A percentile compares a stretch with the other conserved stretches of the same genome.
These are phyloP conservation scores for Sporisorium exsertum DNA, from an alignment of 1,284 basidiomycete genomes.

Conservation along the genomic window DNA sequence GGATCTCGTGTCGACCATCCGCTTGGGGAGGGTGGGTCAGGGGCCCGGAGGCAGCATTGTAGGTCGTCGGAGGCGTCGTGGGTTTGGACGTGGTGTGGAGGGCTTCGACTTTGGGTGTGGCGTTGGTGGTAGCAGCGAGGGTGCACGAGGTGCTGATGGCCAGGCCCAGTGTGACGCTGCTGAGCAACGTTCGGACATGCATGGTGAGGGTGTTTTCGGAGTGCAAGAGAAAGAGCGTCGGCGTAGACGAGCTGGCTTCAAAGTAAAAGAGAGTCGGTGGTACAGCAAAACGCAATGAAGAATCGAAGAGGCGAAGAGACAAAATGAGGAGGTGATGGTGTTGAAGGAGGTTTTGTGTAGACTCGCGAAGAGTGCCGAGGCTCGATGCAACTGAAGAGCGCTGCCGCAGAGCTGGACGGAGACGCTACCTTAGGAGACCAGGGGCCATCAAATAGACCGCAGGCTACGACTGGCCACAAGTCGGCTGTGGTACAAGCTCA, in stretches of 20 bases:
- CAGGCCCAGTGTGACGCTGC: constrained; percentile 16
- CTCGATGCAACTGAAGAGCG: background rate
- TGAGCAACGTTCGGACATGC: constrained; percentile 15
- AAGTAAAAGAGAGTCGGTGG: too few species aligned
- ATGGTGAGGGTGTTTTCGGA: background rate
- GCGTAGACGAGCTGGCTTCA: too few species aligned
- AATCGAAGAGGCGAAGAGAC: too few species aligned
- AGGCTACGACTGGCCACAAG: too few species aligned
- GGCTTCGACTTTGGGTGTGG: constrained; percentile 2
- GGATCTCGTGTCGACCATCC: constrained; percentile 41
- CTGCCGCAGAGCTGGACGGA: background rate
- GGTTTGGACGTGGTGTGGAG: background rate
- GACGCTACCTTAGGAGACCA: background rate
- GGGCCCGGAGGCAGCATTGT: constrained; percentile 14
- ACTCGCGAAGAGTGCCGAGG: background rate
- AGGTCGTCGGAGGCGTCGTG: constrained; percentile 2
- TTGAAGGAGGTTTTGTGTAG: constrained; percentile 1
- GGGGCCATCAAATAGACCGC: background rate
- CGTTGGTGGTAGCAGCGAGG: constrained; percentile 2
- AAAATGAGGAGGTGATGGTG: background rate
- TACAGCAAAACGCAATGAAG: too few species aligned
- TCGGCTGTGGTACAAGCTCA: too few species aligned
- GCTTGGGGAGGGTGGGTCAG: constrained; percentile 19
- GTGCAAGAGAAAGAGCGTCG: background rate
- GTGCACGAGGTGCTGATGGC: background rate